Conservation (phyloP, 176 grass and related monocot genomes). For the Cenchrus purpureus region DNA sequence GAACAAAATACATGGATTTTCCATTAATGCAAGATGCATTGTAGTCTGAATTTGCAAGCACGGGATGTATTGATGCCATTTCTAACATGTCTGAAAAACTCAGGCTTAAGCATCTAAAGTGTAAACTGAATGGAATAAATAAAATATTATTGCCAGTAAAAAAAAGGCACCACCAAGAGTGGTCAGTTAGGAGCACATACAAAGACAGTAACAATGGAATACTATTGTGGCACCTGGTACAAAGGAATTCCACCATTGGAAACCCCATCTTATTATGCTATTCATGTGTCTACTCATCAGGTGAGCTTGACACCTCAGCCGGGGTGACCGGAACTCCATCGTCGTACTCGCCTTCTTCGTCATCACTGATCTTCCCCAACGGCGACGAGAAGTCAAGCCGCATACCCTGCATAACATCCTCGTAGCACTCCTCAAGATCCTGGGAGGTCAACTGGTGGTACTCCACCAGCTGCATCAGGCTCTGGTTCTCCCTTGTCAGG, state of each 20-base stretch:
- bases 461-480: conserved; percentile 86
- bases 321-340: conserved; percentile 36
- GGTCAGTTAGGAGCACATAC: conserved; percentile 14
- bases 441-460: conserved; percentile 93
- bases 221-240: not conserved
- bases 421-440: conserved; percentile 66
- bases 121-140: not conserved
- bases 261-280: conserved; percentile 19
- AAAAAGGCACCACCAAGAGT: not conserved
- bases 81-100: not conserved
- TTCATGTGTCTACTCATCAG: not conserved
- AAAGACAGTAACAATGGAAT: conserved; percentile 26
- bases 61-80: not conserved
- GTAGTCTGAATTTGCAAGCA: not conserved
- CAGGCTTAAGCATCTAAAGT: not conserved
- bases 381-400: conserved; percentile 76
- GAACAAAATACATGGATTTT: not conserved
- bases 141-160: not conserved
- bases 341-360: conserved; percentile 25
- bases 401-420: conserved; percentile 72
- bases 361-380: conserved; percentile 37
- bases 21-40: not conserved
- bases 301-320: conserved; percentile 25
- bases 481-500: conserved; percentile 79
- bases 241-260: conserved; percentile 42